Evolutionary conservation across 257 asterid genomes (phyloP).

Genomic region (Echium plantagineum): DNA sequence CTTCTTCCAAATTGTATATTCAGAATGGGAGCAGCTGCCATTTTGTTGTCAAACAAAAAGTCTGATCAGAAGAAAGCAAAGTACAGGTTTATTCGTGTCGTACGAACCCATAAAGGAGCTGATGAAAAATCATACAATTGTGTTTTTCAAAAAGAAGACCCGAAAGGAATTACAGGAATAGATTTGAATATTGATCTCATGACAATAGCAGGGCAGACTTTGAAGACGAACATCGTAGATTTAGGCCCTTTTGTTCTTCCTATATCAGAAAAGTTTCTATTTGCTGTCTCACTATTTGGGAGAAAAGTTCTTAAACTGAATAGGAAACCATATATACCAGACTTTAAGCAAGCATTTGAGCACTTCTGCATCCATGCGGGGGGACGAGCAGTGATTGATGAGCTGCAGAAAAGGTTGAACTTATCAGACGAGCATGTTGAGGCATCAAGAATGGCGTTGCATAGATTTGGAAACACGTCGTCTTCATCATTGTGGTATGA

Average conservation of each 20-base stretch:
- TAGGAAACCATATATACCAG: constrained; percentile 1
- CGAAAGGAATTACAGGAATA: neutral
- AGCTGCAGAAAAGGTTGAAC: neutral
- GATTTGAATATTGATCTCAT: neutral
- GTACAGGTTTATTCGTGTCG: constrained; percentile 33
- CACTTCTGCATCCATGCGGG: constrained; percentile 6
- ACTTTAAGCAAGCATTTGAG: constrained; percentile 1
- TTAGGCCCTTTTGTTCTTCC: constrained; percentile 4
- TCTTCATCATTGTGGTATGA: constrained; percentile 6
- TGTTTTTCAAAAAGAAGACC: neutral
- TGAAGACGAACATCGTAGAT: constrained; percentile 2
- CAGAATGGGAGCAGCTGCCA: constrained; percentile 28
- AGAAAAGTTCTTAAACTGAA: neutral
- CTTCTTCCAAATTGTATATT: constrained; percentile 21
- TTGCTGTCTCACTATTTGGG: neutral
- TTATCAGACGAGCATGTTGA: constrained; percentile 4
- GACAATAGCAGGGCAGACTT: constrained; percentile 3
- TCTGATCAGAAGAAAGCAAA: constrained; percentile 19
- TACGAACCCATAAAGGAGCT: constrained; percentile 41
- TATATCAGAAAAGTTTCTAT: neutral
- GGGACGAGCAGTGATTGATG: neutral
- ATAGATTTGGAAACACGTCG: constrained; percentile 6
- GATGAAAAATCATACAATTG: constrained; percentile 22
- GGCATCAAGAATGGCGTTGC: constrained; percentile 9
- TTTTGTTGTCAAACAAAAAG: constrained; percentile 14